Conservation (phyloP, 2,329 filamentous ascomycete species). For the Madurella mycetomatis region DNA sequence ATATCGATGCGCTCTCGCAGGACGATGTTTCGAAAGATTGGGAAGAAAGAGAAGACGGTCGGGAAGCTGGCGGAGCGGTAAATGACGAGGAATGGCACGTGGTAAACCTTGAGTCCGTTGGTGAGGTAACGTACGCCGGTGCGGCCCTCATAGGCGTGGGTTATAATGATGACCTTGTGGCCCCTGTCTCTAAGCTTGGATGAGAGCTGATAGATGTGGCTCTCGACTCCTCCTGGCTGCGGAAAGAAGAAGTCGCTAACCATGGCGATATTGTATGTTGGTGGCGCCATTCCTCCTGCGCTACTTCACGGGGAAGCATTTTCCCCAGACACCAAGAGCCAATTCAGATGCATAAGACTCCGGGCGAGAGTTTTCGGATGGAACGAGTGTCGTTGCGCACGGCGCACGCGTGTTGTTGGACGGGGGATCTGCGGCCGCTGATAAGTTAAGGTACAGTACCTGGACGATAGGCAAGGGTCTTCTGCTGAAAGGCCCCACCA, state of each 20-base stretch:
- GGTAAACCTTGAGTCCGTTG: slow-evolving; percentile 97
- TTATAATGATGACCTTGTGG: slow-evolving; percentile 97
- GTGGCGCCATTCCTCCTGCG: slow-evolving; percentile 40
- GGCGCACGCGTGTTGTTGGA: too few species aligned
- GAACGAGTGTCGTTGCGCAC: neutral
- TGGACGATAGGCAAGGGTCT: neutral
- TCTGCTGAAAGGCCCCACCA: neutral
- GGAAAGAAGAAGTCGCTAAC: slow-evolving; percentile 99
- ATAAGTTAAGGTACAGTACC: too few species aligned
- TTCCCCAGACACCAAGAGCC: neutral
- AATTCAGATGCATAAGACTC: neutral
- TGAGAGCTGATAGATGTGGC: slow-evolving; percentile 96
- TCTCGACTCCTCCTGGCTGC: slow-evolving; percentile 92
- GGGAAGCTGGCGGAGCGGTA: slow-evolving; percentile 92
- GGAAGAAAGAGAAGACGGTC: slow-evolving; percentile 97
- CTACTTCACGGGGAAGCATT: neutral
- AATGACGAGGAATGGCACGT: slow-evolving; percentile 92
- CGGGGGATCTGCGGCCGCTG: too few species aligned
- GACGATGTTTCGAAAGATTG: slow-evolving; percentile 93
- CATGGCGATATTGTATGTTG: slow-evolving; percentile 74
- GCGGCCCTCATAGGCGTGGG: slow-evolving; percentile 86
- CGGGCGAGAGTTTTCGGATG: neutral
- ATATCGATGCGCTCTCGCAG: slow-evolving; percentile 94
- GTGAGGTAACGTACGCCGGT: slow-evolving; percentile 93
- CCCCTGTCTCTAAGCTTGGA: slow-evolving; percentile 95